Percentiles rank a stretch among this genome's conserved stretches.
These are phyloP conservation scores for Cucumis melo DNA, from an alignment of 306 rosid species.

Conservation along the genomic window DNA sequence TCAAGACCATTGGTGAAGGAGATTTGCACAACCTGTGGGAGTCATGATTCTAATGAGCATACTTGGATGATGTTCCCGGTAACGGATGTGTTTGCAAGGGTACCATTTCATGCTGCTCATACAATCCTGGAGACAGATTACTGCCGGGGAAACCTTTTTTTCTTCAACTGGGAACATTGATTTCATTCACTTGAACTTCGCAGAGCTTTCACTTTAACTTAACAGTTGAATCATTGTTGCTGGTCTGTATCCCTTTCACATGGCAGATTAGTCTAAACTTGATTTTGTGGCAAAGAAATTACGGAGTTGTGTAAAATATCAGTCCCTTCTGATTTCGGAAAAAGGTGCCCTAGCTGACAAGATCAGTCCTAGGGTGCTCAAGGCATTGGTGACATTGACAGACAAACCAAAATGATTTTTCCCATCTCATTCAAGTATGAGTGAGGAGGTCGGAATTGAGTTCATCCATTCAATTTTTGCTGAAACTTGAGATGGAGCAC, in stretches of 20 bases:
- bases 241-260: neutral
- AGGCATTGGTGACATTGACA: conserved; percentile 48
- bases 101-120: conserved; percentile 87
- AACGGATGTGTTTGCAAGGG: conserved; percentile 71
- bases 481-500: neutral
- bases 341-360: conserved; percentile 59
- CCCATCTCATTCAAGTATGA: neutral
- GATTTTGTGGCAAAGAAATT: conserved; percentile 64
- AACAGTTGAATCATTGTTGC: neutral
- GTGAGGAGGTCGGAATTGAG: neutral
- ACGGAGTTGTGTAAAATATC: conserved; percentile 67
- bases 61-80: too few relatives aligned
- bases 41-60: conserved; percentile 55
- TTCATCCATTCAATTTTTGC: neutral
- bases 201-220: neutral
- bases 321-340: conserved; percentile 62
- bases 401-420: conserved; percentile 43
- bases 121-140: conserved; percentile 65
- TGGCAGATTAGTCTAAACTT: conserved; percentile 56
- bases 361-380: conserved; percentile 63
- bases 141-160: neutral
- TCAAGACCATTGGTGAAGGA: conserved; percentile 72
- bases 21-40: conserved; percentile 73
- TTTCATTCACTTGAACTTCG: neutral
- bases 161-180: neutral